phyloP scores from a whole-genome alignment of 176 grass and related monocot species.

The Eleusine coracana region DNA sequence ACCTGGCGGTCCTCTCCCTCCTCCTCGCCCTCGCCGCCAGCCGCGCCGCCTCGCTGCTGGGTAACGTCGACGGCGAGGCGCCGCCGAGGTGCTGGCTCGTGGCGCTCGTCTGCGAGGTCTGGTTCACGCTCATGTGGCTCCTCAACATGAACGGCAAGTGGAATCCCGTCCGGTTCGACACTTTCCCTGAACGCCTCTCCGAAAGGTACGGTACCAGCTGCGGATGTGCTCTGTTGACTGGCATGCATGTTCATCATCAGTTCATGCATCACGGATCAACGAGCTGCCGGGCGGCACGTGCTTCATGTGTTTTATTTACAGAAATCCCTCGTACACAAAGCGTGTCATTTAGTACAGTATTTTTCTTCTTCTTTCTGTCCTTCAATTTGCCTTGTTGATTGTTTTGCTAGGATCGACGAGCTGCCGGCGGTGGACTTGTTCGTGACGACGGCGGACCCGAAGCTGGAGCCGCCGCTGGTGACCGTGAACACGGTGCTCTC shows the following conservation, averaged over 20 bases:
- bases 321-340: not conserved
- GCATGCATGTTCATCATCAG: not conserved
- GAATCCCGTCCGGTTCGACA: constrained; percentile 41
- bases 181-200: constrained; percentile 33
- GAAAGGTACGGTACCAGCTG: not conserved
- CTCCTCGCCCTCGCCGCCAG: constrained; percentile 31
- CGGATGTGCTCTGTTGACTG: not conserved
- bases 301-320: not conserved
- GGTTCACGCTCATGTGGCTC: constrained; percentile 53
- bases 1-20: constrained; percentile 39
- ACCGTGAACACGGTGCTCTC: constrained; percentile 72
- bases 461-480: constrained; percentile 52
- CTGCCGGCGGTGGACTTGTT: constrained; percentile 67
- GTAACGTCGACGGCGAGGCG: not conserved
- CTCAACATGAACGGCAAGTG: constrained; percentile 53
- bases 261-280: not conserved
- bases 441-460: constrained; percentile 64
- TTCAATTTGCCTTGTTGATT: not conserved
- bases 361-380: too few species aligned
- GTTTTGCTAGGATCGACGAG: not conserved
- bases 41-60: not conserved
- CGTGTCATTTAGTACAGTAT: too few species aligned
- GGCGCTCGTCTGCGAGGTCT: constrained; percentile 48
- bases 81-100: constrained; percentile 32
- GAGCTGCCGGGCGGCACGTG: not conserved